phyloP scores from a whole-genome alignment of 1,284 basidiomycete species.

The Ganoderma lingzhi region DNA sequence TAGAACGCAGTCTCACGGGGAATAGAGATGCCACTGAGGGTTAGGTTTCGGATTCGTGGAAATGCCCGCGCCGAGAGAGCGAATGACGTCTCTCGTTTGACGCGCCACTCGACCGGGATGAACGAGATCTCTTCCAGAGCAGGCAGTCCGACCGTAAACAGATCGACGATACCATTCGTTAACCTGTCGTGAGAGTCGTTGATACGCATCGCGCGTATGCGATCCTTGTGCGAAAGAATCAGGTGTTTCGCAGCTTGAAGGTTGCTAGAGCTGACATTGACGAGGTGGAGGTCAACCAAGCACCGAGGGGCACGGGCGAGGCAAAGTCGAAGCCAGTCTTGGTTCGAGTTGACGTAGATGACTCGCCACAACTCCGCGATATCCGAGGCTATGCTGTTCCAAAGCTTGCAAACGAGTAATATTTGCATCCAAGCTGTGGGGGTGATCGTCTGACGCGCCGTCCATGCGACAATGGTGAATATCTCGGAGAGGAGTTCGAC shows the following conservation, averaged over 20 bases:
- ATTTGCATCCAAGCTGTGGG: constrained; percentile 8
- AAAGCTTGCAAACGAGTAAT: constrained; percentile 14
- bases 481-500: constrained; percentile 2
- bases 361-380: constrained; percentile 11
- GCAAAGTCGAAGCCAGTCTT: constrained; percentile 13
- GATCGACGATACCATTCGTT: background rate
- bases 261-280: background rate
- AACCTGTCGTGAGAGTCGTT: background rate
- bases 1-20: constrained; percentile 13
- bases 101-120: constrained; percentile 5
- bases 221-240: constrained; percentile 3
- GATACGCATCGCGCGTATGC: constrained; percentile 15
- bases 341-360: constrained; percentile 14
- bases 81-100: constrained; percentile 1
- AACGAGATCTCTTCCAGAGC: constrained; percentile 14
- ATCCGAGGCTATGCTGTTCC: constrained; percentile 10
- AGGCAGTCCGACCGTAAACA: background rate
- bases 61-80: background rate
- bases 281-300: constrained; percentile 8
- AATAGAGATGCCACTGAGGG: constrained; percentile 15
- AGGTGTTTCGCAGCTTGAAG: background rate
- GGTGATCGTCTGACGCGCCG: background rate
- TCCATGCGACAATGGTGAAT: background rate
- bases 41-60: background rate
- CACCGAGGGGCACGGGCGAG: constrained; percentile 6